Base-by-base conservation (phyloP, 1,284 basidiomycete genomes). In the Megacollybia platyphylla region DNA sequence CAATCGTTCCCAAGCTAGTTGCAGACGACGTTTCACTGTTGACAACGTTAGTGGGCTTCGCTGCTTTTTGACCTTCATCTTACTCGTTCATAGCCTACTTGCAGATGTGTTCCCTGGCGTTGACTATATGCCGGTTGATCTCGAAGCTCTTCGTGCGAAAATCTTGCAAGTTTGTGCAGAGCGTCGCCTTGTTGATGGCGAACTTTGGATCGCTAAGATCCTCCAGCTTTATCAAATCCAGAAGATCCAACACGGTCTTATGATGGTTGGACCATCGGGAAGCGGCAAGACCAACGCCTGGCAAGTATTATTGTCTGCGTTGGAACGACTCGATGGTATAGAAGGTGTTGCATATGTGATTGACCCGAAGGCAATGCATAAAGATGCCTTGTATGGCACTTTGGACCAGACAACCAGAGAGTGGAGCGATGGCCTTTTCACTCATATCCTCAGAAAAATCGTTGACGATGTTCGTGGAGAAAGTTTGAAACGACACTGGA, bases 371-470 rank as follows among this genome's bases (percentile, higher is more conserved):
- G 96, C 96, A 2, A 97, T 98, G 63, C 87, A 96, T 62, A 99
- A 98, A 64, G 97, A 99, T 52, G 89, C 87, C 1, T 72, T 99
- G 9, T 99, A 98, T 59, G 96, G 96, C 36, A 97, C 93, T 1
- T 74, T 99, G 46, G 97, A 99, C 59, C 84, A 79, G 28, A 99
- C 96, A 0, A 99, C 96, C 2, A 82, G 96, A 49, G 97, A 99
- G 60, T 99, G 96, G 97, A 98, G 93, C 51, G 96, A 99, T 58
- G 94, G 97, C 49, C 71, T 99, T 1, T 99, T 99, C 67, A 99
- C 97, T 0, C 91, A 97, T 58, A 88, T 97, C 37, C 70, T 99
- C 45, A 83, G 97, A 40, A 97, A 96, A 63, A 98, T 98, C 49
- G 88, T 97, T 44, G 96, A 99, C 57, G 93, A 98, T 56, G 92